phyloP scores from a whole-genome alignment of 2,329 filamentous ascomycete species.

The Epichloe scottii region DNA sequence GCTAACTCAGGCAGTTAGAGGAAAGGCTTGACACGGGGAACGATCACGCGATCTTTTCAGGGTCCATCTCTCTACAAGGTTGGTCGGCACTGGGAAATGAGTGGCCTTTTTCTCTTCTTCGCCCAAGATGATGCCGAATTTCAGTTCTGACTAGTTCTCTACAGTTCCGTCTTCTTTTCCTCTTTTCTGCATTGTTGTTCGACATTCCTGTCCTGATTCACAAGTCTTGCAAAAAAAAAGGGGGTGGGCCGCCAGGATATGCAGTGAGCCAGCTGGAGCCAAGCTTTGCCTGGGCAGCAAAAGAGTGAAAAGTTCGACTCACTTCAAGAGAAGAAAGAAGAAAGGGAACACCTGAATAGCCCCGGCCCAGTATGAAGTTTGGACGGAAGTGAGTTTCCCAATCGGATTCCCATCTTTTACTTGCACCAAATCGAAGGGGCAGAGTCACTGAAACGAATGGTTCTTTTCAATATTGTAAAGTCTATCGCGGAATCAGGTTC shows the following conservation, averaged over 20 bases:
- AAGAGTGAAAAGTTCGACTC: neutral
- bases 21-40: neutral
- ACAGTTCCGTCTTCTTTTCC: neutral
- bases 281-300: neutral
- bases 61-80: conserved; percentile 3
- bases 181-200: neutral
- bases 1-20: neutral
- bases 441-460: conserved; percentile 8
- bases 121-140: neutral
- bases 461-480: conserved; percentile 21
- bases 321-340: neutral
- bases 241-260: neutral
- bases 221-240: neutral
- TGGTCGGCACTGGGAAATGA: conserved; percentile 1
- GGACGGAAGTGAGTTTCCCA: conserved; percentile 41
- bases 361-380: conserved; percentile 40
- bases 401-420: neutral
- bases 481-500: conserved; percentile 71
- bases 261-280: neutral
- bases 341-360: neutral
- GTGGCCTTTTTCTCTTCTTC: neutral
- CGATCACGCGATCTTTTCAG: conserved; percentile 10
- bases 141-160: neutral
- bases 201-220: neutral
- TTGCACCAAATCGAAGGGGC: conserved; percentile 1